Conservation (phyloP, 345 rosid genomes). For the Syzygium aromaticum region DNA sequence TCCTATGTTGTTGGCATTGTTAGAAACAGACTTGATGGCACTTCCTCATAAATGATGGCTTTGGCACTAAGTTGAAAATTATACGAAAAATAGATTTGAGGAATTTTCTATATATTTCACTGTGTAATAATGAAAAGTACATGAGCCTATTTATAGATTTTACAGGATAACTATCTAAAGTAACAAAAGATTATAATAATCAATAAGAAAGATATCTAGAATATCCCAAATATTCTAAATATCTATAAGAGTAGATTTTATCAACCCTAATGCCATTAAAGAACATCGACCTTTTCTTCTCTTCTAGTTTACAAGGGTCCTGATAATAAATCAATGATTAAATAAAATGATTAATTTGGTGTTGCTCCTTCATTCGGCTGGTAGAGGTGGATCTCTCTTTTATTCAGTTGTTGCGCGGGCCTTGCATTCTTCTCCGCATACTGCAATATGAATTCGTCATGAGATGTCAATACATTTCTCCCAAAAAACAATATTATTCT, state of each 20-base stretch:
- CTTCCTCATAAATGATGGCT: neutral
- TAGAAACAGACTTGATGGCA: neutral
- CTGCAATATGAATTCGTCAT: slow-evolving; percentile 15
- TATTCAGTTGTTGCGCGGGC: slow-evolving; percentile 34
- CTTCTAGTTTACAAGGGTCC: neutral
- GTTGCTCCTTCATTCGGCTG: neutral
- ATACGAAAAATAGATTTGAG: neutral
- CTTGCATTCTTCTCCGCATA: slow-evolving; percentile 42
- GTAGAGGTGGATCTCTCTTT: slow-evolving; percentile 7
- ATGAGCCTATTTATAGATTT: neutral
- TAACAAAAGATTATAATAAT: neutral
- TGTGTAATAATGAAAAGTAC: neutral
- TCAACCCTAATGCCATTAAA: neutral
- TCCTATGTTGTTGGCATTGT: fast-evolving
- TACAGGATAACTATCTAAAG: neutral
- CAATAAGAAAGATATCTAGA: neutral
- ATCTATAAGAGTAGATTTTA: neutral
- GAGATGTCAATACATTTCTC: neutral
- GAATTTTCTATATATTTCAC: neutral
- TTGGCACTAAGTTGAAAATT: neutral
- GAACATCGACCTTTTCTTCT: neutral
- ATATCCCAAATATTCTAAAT: neutral
- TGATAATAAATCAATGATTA: no score
- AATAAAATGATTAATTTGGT: neutral
- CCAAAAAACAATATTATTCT: neutral